Conservation (phyloP, 2,329 filamentous ascomycete genomes). For the Ascochyta clinopodiicola region DNA sequence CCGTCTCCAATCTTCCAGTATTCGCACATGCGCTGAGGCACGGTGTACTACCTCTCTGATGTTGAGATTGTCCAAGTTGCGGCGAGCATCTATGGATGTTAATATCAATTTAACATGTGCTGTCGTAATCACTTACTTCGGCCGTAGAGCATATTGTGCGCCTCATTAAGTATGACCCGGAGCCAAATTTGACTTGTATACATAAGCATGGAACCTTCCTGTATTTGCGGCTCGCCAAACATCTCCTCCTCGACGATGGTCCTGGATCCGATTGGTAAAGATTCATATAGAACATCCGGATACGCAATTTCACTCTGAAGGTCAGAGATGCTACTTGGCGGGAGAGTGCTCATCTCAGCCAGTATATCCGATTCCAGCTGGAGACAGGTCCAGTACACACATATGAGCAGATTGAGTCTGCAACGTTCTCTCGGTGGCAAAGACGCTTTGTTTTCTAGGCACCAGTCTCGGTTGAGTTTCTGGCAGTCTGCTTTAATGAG, state of each 20-base stretch:
- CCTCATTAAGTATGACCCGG: conserved; percentile 62
- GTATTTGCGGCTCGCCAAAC: conserved; percentile 15
- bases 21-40: conserved; percentile 46
- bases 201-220: conserved; percentile 57
- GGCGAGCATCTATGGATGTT: conserved; percentile 38
- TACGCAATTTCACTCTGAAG: conserved; percentile 69
- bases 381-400: conserved; percentile 92
- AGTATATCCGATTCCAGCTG: conserved; percentile 94
- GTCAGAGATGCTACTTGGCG: conserved; percentile 65
- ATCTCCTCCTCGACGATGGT: conserved; percentile 11
- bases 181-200: conserved; percentile 69
- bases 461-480: conserved; percentile 34
- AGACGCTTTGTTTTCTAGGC: conserved; percentile 22
- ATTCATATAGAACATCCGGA: conserved; percentile 64
- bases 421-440: conserved; percentile 37
- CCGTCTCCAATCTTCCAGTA: conserved; percentile 62
- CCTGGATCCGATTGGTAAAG: conserved; percentile 28
- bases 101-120: conserved; percentile 34
- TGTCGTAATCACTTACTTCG: conserved; percentile 37
- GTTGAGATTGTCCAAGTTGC: conserved; percentile 43
- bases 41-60: conserved; percentile 38
- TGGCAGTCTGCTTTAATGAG: conserved; percentile 70
- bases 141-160: conserved; percentile 63
- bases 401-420: conserved; percentile 51
- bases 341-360: conserved; percentile 75